Base-by-base conservation (phyloP, 1,284 basidiomycete species). In the Ustilago nuda region DNA sequence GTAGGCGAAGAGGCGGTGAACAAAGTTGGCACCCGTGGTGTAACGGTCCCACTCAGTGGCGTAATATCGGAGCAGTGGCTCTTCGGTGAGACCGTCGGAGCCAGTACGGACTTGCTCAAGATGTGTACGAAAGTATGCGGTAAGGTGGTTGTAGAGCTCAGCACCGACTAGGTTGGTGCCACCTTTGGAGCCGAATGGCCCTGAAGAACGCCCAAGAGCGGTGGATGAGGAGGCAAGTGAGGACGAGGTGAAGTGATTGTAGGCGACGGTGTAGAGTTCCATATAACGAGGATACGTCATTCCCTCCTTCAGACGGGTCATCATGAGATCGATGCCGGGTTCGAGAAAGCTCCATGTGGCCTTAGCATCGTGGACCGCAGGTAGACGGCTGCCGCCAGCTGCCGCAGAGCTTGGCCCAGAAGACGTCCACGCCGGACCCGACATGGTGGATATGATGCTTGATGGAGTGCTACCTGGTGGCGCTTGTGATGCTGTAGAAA, bases 171-270 rank as follows among this genome's bases (percentile, higher is more conserved):
- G 88, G 88, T 94, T 95, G 63, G 95, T 94, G 72, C 95, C 95
- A 1, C 64, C 67, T 27, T 69, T 63, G 23, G 74, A 76, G 54
- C 74, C 74, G 13, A 76, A 72, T 0, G 67, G 61, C 12, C 68
- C 57, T 30, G 60, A 36, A 17, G 78, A 65, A n/a, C 70, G 65
- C 59, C 79, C 75, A 17, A 78, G 76, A 15, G 50, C 57, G n/a
- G 59, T 65, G 15, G 66, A 58, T 13, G 62, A 62, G 19, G 71
- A 71, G 62, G 82, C 91, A 90, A 94, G 92, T 84, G 92, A 91
- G n/a, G 91, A 92, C 30, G 91, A 92, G 27, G 94, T 98, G 86
- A 95, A 98, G 86, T 95, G 98, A 88, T 98, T 96, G 89, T 98
- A 98, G 9, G 93, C 93, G 48, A 94, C 92, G 50, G 86, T 87